Base-by-base conservation (phyloP, 75 land plant species). In the Sequoia sempervirens region DNA sequence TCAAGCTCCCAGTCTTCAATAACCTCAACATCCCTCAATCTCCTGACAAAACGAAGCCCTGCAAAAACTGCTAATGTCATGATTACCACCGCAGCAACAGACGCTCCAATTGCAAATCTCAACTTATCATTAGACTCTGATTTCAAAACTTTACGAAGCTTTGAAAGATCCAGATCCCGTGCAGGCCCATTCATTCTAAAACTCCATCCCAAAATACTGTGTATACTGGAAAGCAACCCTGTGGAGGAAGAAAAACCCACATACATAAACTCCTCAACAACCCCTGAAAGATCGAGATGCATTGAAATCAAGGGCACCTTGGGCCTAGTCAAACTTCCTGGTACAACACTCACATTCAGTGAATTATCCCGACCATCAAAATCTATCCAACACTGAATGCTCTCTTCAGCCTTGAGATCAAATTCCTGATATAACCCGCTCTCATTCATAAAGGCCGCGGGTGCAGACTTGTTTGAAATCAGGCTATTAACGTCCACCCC, bases 401-500 rank as follows among this genome's bases (percentile, higher is more conserved):
- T 82, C 58, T 18, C 17, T 30, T 54, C 69, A 6, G 38, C n/a
- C n/a, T 12, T 85, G 30, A 91, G 88, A 41, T 73, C 85, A 11
- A 91, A 52, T 43, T 13, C 46, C 54, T 75, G 46, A 5, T 46
- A 75, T 15, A 3, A 54, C 34, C 47, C 53, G 8, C 37, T 26
- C 12, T 80, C 85, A 32, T 81, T 64, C 36, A 52, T 84, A 38
- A 83, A 89, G 20, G 83, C 83, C 1, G 84, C 96, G 1, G 87
- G 3, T 13, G 80, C 86, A 23, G 96, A 83, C 3, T 17, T 28
- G 20, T 64, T 80, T 10, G 96, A 94, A 0, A 9, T 64, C 85
- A 91, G 14, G 81, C 83, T 80, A 75, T 93, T 87, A 74, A 93
- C 23, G 79, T 93, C 87, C 26, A 94, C 74, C 13, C 96, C 95